Conservation (phyloP, 306 rosid species). For the Fragaria iinumae region DNA sequence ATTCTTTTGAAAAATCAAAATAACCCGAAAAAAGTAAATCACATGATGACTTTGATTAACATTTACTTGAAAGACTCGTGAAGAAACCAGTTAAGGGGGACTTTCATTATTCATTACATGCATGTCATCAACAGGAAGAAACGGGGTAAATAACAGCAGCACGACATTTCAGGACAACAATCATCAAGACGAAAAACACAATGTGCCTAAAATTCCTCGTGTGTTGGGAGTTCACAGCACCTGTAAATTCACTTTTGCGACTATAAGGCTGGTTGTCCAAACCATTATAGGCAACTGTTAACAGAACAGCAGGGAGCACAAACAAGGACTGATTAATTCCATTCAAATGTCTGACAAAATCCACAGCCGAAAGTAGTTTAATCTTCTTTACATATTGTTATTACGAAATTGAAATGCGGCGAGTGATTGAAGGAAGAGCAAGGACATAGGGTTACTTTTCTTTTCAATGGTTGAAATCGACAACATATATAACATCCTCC, state of each 20-base stretch:
- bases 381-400: not conserved
- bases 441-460: conserved; percentile 50
- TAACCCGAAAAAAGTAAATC: too few relatives aligned
- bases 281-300: conserved; percentile 98
- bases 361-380: conserved; percentile 36
- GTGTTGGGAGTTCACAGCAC: conserved; percentile 25
- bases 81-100: too few relatives aligned
- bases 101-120: not conserved
- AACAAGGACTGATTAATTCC: conserved; percentile 82
- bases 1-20: too few relatives aligned
- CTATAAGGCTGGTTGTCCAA: conserved; percentile 91
- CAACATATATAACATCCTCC: conserved; percentile 93
- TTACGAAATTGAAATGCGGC: not conserved
- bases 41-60: too few relatives aligned
- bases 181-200: too few relatives aligned
- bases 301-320: conserved; percentile 90
- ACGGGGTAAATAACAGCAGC: not conserved
- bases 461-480: conserved; percentile 91
- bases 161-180: not conserved
- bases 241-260: conserved; percentile 90
- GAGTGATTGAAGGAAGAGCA: not conserved
- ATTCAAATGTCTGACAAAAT: conserved; percentile 70
- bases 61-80: not conserved
- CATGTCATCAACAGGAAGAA: not conserved
- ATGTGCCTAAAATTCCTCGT: too few relatives aligned